Evolutionary conservation across 169 alveolate species (phyloP), one percentile per base, ranked within the genome.

Genomic region (Cystoisospora suis): DNA sequence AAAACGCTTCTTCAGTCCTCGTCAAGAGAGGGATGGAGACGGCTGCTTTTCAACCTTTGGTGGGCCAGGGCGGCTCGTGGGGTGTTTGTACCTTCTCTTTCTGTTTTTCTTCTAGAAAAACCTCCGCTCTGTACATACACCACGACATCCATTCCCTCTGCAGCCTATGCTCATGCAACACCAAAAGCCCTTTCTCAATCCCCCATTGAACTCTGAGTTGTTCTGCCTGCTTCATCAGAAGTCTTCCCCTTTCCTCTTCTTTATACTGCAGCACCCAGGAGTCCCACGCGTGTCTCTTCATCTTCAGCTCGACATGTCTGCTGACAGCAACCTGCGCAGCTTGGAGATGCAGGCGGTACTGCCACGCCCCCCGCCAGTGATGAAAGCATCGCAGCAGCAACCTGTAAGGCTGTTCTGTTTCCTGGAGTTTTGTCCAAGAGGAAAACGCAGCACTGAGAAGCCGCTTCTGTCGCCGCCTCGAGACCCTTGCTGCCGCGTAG

Each of bases 81-180:
- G n/a, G n/a, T n/a, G n/a, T n/a, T n/a, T n/a, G 15, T 34, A 72
- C 83, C 83, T 15, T 32, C 23, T 32, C 32, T 34, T 72, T 27
- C 20, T 38, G 23, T 1, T 2, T 5, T 3, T 34, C 83, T 38
- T n/a, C 32, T 29, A 34, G 23, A 34, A 38, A 72, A 29, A 36
- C 34, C 53, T 72, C 83, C 32, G 83, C 83, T 29, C 83, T 34
- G 83, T 72, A 72, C 32, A 53, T 72, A 72, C 83, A 72, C 83
- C 83, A 72, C 34, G 83, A n/a, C 83, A 72, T 72, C 83, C 83
- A 72, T 38, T 72, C 83, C 9, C 53, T 2, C 53, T 72, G 83
- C 23, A 72, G 83, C 7, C 83, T 46, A 38, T 72, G 83, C 56
- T 72, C 83, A 53, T 40, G 83, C 38, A 72, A 53, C 32, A 72